phyloP scores from a whole-genome alignment of 192 early-diverging fungal genomes.

The Coemansia sp. region DNA sequence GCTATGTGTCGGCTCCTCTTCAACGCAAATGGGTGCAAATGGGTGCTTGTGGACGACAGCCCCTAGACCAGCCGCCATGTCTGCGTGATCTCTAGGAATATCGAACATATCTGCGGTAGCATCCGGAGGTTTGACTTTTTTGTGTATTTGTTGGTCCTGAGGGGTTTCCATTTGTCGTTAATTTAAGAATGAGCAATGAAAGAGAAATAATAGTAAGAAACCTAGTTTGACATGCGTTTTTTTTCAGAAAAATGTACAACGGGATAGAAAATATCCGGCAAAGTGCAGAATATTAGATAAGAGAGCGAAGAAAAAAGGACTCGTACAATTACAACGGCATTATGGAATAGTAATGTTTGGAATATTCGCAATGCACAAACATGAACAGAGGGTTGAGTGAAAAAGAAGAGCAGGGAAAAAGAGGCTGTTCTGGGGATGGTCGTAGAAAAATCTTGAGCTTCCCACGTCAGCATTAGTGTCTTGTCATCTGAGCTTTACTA shows the following conservation, averaged over 20 bases:
- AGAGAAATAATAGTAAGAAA: too few relatives aligned
- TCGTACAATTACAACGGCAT: neutral
- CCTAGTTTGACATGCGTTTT: too few relatives aligned
- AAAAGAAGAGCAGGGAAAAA: too few relatives aligned
- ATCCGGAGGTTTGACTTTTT: neutral
- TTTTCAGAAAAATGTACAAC: too few relatives aligned
- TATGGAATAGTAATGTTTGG: too few relatives aligned
- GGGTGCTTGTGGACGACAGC: constrained; percentile 37
- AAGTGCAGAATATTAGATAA: neutral
- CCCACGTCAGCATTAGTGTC: too few relatives aligned
- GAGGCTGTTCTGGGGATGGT: too few relatives aligned
- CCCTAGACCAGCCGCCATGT: neutral
- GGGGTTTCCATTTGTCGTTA: neutral
- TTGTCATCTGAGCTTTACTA: too few relatives aligned
- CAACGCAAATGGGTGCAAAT: constrained; percentile 27
- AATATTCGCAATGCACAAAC: too few relatives aligned
- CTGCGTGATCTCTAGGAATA: neutral
- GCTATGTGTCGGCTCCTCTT: constrained; percentile 26
- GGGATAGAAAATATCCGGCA: neutral
- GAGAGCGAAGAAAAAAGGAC: neutral
- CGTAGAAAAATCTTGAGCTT: too few relatives aligned
- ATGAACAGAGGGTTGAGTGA: too few relatives aligned
- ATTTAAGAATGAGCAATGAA: too few relatives aligned
- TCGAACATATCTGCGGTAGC: neutral
- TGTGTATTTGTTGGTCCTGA: neutral